phyloP scores from a whole-genome alignment of 1,284 basidiomycete species.

The Trametes hirsuta region DNA sequence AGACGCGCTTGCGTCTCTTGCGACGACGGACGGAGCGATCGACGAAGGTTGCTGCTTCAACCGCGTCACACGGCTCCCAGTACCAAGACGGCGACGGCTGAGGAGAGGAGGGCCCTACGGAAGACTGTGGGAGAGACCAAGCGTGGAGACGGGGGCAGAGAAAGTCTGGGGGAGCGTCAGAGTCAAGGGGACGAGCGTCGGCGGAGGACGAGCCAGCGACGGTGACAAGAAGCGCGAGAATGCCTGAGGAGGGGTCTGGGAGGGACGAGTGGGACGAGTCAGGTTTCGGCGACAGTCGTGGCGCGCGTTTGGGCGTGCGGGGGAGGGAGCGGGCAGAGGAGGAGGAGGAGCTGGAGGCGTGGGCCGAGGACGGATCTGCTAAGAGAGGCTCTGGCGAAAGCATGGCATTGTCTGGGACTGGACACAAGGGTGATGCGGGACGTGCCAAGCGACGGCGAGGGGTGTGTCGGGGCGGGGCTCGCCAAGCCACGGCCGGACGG shows the following conservation, averaged over 20 bases:
- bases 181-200: slow-evolving; percentile 47
- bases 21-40: slow-evolving; percentile 5
- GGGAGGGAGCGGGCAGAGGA: slow-evolving; percentile 5
- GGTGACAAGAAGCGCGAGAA: slow-evolving; percentile 59
- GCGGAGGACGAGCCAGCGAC: slow-evolving; percentile 50
- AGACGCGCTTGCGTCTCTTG: slow-evolving; percentile 12
- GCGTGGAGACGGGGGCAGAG: slow-evolving; percentile 56
- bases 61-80: slow-evolving; percentile 16
- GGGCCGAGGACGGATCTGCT: slow-evolving; percentile 6
- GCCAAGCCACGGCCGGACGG: slow-evolving; percentile 11
- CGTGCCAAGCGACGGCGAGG: neutral
- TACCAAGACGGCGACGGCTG: slow-evolving; percentile 5
- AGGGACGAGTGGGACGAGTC: neutral
- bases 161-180: slow-evolving; percentile 53
- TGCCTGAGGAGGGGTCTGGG: slow-evolving; percentile 41
- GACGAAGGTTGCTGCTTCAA: slow-evolving; percentile 14
- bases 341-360: slow-evolving; percentile 6
- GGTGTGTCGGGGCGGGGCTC: neutral
- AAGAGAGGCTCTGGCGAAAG: slow-evolving; percentile 17
- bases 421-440: neutral
- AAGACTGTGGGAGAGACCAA: slow-evolving; percentile 11
- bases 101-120: slow-evolving; percentile 11
- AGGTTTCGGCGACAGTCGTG: slow-evolving; percentile 15
- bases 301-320: slow-evolving; percentile 17
- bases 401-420: slow-evolving; percentile 21